Evolutionary conservation across 1,139 yeast genomes (phyloP), one percentile per base, ranked within the genome.

Genomic region (Kodamaea sp.): DNA sequence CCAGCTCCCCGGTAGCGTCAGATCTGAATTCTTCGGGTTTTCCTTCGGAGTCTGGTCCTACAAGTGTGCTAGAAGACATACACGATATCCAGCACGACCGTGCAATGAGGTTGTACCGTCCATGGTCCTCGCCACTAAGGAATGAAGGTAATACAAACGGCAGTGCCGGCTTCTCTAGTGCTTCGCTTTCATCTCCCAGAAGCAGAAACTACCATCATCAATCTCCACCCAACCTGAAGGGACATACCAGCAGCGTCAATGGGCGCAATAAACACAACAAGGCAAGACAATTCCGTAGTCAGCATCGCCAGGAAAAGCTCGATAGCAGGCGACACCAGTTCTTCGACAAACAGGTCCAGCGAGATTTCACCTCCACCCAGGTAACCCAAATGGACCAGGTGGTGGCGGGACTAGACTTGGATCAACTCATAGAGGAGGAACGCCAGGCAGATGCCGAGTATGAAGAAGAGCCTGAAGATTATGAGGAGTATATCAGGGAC

Each of bases 351-450:
- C 71, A 66, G 41, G 47, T 46, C 3, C 34, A 32, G 7, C 32
- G 42, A 4, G 61, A 59, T 32, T 37, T 36, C 21, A 32, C 42
- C n/a, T 36, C 38, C n/a, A 23, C 47, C n/a, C 48, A 49, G 22
- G 46, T 48, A 20, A 34, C 44, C 14, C 53, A 57, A 32, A 51
- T 51, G 19, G 41, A 43, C 9, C 39, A 41, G 5, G 39, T 51
- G 7, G 43, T 46, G 15, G 38, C 29, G 6, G 52, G 48, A 9
- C 43, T 55, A 12, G 65, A 65, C 34, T 39, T 59, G 29, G 63
- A 63, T 29, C 50, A 44, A 28, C 46, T 65, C 24, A 45, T 66
- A 2, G 61, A 58, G 15, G 70, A 65, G 31, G 67, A 63, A 34
- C 40, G 52, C 3, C 57, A 53, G 30, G 31, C 42, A 22, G 39